Percentiles rank a stretch among this genome's conserved stretches.
phyloP scores from a whole-genome alignment of 768 basidiomycete genomes.

The Leccinum disarticulatum region DNA sequence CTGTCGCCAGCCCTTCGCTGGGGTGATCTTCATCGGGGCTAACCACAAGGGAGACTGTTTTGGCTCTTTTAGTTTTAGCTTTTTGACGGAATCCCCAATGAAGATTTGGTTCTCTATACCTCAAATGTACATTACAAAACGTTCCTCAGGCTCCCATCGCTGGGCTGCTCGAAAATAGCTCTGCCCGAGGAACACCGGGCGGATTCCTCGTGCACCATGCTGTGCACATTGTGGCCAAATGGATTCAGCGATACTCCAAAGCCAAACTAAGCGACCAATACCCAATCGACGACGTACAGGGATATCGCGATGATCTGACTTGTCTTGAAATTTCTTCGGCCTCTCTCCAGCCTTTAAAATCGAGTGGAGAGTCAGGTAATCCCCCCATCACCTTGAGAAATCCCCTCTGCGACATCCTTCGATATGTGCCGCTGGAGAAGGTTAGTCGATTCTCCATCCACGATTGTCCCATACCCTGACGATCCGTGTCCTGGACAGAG shows the following conservation, averaged over 20 bases:
- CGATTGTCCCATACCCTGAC: slow-evolving; percentile 12
- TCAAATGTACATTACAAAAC: slow-evolving; percentile 22
- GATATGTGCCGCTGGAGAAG: slow-evolving; percentile 74
- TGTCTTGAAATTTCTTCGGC: slow-evolving; percentile 20
- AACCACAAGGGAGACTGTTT: slow-evolving; percentile 28
- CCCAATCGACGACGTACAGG: slow-evolving; percentile 23
- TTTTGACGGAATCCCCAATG: slow-evolving; percentile 30
- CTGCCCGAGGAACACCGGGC: slow-evolving; percentile 33
- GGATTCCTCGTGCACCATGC: slow-evolving; percentile 27
- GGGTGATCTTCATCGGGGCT: slow-evolving; percentile 19
- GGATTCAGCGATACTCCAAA: slow-evolving; percentile 21
- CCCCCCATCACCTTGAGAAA: slow-evolving; percentile 2
- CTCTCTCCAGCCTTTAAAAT: slow-evolving; percentile 27
- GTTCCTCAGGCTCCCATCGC: slow-evolving; percentile 12
- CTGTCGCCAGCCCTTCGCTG: slow-evolving; percentile 20
- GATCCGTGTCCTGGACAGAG: slow-evolving; percentile 40
- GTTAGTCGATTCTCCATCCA: slow-evolving; percentile 38
- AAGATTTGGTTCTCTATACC: slow-evolving; percentile 18
- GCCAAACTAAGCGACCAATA: slow-evolving; percentile 22
- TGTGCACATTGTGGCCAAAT: slow-evolving; percentile 22
- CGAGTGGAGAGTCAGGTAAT: background rate
- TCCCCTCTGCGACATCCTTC: slow-evolving; percentile 23
- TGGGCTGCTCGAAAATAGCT: slow-evolving; percentile 26
- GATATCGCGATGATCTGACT: slow-evolving; percentile 27
- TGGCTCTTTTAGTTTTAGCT: slow-evolving; percentile 37